Evolutionary conservation across 1,284 basidiomycete genomes (phyloP), one percentile per base, ranked within the genome.

Genomic region (Xanthoconium separans): DNA sequence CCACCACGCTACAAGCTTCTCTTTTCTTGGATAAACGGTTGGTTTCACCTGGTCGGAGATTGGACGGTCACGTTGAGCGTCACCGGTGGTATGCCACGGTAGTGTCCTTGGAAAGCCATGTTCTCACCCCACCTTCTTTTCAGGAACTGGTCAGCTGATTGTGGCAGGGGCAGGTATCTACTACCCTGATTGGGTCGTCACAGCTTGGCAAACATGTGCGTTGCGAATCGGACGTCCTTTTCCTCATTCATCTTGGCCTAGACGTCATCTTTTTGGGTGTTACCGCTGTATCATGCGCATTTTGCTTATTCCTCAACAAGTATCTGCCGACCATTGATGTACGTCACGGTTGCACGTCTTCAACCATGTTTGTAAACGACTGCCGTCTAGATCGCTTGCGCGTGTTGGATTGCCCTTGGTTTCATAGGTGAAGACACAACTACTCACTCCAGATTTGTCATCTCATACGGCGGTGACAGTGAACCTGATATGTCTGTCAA

Each of bases 1-100:
- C 70, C 79, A 7, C 75, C 76, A 0, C 68, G 64, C 34, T 70
- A 69, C 42, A 70, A 76, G 47, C 63, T 80, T 9, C 47, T 81
- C 4, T 62, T 75, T 4, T 81, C 78, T 9, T 83, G 81, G 81
- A 77, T 83, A 45, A 79, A 79, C 55, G 81, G 81, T 9, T 83
- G 81, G 81, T 65, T 83, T 30, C 79, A 77, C 6, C 68, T 81
- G 62, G 79, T 81, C 22, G 81, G 81, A 18, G 75, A 80, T 6
- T 83, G 81, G 80, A 83, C 76, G 0, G 71, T 78, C 47, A 75
- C 76, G 39, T 55, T 83, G 48, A 79, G 78, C 15, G 80, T 80
- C 0, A 79, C 76, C 10, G 83, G 83, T 61, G 81, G 81, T 67
- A 56, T 46, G 31, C 2, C 7, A n/a, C 15, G 0, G 2, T 51